These are phyloP conservation scores for Gaeumannomyces sp. DNA, from an alignment of 2,329 filamentous ascomycete genomes.

Conservation along the genomic window DNA sequence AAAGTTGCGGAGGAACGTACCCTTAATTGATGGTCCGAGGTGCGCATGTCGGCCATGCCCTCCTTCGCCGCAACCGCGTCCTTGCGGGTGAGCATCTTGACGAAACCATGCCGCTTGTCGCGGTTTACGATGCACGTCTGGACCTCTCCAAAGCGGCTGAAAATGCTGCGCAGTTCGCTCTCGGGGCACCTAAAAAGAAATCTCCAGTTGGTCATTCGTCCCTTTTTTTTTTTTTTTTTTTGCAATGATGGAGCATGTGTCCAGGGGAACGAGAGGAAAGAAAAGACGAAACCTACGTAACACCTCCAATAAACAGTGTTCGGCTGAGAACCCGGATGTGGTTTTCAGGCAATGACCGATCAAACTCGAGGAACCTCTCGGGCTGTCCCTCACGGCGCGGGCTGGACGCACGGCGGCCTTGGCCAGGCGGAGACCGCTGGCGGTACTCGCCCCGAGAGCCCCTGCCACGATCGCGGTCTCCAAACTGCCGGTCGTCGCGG, in stretches of 20 bases:
- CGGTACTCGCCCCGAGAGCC: constrained; percentile 69
- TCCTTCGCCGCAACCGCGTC: constrained; percentile 80
- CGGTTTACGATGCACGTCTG: constrained; percentile 98
- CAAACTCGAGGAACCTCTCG: constrained; percentile 73
- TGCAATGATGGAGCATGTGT: too few relatives aligned
- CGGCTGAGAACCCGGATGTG: constrained; percentile 90
- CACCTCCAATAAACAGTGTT: constrained; percentile 93
- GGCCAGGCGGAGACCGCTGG: constrained; percentile 66
- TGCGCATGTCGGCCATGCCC: constrained; percentile 75
- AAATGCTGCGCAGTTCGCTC: constrained; percentile 72
- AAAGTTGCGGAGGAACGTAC: not conserved
- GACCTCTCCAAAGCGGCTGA: constrained; percentile 75
- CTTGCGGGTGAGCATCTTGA: constrained; percentile 91
- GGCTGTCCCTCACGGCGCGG: constrained; percentile 26
- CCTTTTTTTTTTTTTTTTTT: too few relatives aligned
- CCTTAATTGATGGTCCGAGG: constrained; percentile 67
- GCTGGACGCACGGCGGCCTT: constrained; percentile 60
- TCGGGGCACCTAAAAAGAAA: constrained; percentile 52
- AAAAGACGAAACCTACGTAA: constrained; percentile 44
- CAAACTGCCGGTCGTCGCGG: constrained; percentile 62
- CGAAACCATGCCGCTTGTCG: constrained; percentile 96
- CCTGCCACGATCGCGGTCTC: constrained; percentile 56
- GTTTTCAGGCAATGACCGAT: constrained; percentile 65
- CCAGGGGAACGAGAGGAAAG: not conserved
- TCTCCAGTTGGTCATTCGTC: not conserved